Percentiles rank a stretch among this genome's conserved stretches.
Conservation (phyloP, 768 basidiomycete species). For the Suillus lakei region DNA sequence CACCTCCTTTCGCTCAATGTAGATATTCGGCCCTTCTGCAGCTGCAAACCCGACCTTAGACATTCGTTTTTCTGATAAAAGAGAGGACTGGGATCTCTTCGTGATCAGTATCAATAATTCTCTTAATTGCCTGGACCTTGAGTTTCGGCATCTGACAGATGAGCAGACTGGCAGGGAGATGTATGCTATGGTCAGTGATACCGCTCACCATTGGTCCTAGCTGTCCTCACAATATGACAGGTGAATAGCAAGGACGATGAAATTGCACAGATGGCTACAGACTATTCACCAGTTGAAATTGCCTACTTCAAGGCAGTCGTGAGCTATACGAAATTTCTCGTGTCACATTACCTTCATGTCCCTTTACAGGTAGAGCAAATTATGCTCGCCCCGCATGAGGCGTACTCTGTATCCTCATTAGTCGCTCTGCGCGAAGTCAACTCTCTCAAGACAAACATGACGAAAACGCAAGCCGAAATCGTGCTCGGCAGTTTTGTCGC, state of each 20-base stretch:
- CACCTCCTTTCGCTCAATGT: background rate
- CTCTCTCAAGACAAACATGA: constrained; percentile 64
- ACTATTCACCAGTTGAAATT: constrained; percentile 80
- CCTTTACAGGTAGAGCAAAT: constrained; percentile 78
- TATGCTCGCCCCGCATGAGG: constrained; percentile 75
- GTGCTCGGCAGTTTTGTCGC: constrained; percentile 82
- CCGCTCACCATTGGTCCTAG: background rate
- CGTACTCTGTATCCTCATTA: constrained; percentile 78
- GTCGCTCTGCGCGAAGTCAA: constrained; percentile 76
- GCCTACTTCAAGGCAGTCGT: constrained; percentile 86
- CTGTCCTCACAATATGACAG: constrained; percentile 40
- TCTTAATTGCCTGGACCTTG: constrained; percentile 73
- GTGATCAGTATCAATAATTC: constrained; percentile 61
- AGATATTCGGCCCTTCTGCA: constrained; percentile 30
- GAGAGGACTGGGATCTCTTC: constrained; percentile 63
- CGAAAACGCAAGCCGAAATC: constrained; percentile 74
- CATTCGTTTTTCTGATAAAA: constrained; percentile 44
- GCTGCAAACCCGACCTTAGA: constrained; percentile 58
- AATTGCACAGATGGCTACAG: constrained; percentile 83
- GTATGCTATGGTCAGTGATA: constrained; percentile 66
- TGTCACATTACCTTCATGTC: constrained; percentile 3
- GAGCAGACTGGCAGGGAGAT: constrained; percentile 66
- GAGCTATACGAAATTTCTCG: constrained; percentile 27
- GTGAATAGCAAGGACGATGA: constrained; percentile 83
- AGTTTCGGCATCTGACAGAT: constrained; percentile 66